Conservation (phyloP, 371 early-diverging fungal genomes). For the Mortierella sp. region DNA sequence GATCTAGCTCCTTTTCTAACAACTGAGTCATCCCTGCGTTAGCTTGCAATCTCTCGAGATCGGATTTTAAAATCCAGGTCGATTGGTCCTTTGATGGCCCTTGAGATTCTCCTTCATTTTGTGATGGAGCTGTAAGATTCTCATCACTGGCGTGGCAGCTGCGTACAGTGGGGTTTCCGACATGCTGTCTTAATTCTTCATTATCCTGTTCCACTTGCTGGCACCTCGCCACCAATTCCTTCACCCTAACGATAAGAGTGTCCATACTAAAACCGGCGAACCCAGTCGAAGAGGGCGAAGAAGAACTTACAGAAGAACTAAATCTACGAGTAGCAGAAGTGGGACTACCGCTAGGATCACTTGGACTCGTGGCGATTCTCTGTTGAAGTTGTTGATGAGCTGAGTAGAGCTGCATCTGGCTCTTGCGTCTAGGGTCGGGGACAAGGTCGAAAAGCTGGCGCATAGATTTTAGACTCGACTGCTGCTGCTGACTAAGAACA, state of each 20-base stretch:
- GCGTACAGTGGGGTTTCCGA: background rate
- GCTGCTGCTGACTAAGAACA: constrained; percentile 32
- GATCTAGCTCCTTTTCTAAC: constrained; percentile 44
- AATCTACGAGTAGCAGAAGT: background rate
- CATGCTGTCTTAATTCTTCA: constrained; percentile 15
- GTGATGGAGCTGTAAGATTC: background rate
- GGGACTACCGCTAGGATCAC: background rate
- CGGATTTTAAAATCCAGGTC: constrained; percentile 36
- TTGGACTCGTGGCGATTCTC: constrained; percentile 10
- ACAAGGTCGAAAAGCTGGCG: constrained; percentile 51
- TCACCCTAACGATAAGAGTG: constrained; percentile 33
- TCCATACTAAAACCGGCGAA: constrained; percentile 49
- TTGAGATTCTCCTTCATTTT: background rate
- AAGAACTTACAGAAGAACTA: constrained; percentile 23
- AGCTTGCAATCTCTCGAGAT: constrained; percentile 50
- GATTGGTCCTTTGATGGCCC: constrained; percentile 12
- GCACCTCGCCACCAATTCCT: constrained; percentile 28
- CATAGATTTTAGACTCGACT: constrained; percentile 41
- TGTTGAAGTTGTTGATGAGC: constrained; percentile 40
- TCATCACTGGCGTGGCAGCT: constrained; percentile 13
- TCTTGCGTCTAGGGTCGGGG: constrained; percentile 36
- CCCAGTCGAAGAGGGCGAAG: constrained; percentile 9
- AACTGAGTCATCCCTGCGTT: constrained; percentile 32
- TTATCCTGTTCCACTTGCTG: constrained; percentile 39
- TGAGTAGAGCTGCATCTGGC: constrained; percentile 24